These are phyloP conservation scores for Nitzschia palea DNA, from an alignment of 108 stramenopile species.

Conservation along the genomic window DNA sequence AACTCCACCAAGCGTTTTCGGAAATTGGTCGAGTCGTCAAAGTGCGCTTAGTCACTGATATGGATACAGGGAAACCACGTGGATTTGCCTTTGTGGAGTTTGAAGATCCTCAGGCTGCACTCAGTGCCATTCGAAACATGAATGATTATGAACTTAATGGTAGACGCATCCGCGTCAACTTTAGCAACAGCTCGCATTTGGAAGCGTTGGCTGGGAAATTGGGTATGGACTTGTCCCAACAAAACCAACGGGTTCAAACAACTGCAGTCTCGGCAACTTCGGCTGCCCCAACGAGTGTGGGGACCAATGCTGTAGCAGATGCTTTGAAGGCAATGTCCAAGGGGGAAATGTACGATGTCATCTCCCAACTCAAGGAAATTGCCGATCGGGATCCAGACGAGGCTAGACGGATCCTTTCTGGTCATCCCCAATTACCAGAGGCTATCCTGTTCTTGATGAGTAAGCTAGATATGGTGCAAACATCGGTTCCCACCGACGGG, in stretches of 20 bases:
- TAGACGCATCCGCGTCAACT: conserved; percentile 89
- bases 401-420: conserved; percentile 77
- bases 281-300: conserved; percentile 33
- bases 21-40: conserved; percentile 89
- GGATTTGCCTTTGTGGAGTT: conserved; percentile 98
- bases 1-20: conserved; percentile 83
- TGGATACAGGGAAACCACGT: conserved; percentile 91
- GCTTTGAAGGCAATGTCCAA: conserved; percentile 80
- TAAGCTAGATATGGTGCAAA: conserved; percentile 91
- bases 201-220: conserved; percentile 84
- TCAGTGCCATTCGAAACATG: conserved; percentile 95
- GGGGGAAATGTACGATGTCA: conserved; percentile 91
- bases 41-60: conserved; percentile 90
- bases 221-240: conserved; percentile 83
- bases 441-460: conserved; percentile 87
- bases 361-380: conserved; percentile 89
- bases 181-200: conserved; percentile 87
- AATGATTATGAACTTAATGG: conserved; percentile 96
- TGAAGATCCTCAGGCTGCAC: conserved; percentile 92
- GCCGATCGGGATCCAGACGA: conserved; percentile 89
- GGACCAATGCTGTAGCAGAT: conserved; percentile 76
- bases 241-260: conserved; percentile 27
- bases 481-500: conserved; percentile 50
- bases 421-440: conserved; percentile 91
- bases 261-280: neutral